These are phyloP conservation scores for Psilocybe cyanescens DNA, from an alignment of 768 basidiomycete genomes.

Conservation along the genomic window DNA sequence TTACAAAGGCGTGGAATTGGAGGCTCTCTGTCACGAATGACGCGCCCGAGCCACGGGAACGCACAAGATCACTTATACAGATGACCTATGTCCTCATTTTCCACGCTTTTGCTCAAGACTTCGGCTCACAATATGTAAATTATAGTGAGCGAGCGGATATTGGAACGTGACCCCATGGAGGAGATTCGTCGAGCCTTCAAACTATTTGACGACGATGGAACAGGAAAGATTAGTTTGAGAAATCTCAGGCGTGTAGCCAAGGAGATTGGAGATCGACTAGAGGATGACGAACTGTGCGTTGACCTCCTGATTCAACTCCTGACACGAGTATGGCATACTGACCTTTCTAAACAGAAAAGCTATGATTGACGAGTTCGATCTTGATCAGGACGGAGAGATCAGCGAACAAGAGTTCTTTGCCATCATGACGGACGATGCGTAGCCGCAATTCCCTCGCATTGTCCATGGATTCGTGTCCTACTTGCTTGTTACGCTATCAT, in stretches of 20 bases:
- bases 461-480: conserved; percentile 8
- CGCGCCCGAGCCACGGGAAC: conserved; percentile 7
- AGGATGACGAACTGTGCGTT: conserved; percentile 95
- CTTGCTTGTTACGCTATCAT: conserved; percentile 20
- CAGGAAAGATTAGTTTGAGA: conserved; percentile 90
- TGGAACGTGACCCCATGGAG: conserved; percentile 94
- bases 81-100: neutral
- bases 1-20: neutral
- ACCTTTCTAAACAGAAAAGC: conserved; percentile 71
- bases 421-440: conserved; percentile 95
- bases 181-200: conserved; percentile 97
- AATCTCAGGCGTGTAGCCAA: conserved; percentile 94
- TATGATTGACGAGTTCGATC: conserved; percentile 99
- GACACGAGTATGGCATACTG: neutral
- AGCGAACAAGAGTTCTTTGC: conserved; percentile 95
- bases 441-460: conserved; percentile 19
- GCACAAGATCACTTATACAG: conserved; percentile 1
- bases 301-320: neutral
- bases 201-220: conserved; percentile 94
- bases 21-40: conserved; percentile 3
- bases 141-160: conserved; percentile 91
- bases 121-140: conserved; percentile 5
- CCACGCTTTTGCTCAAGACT: neutral
- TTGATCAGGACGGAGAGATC: conserved; percentile 98
- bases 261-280: conserved; percentile 93